Evolutionary conservation across 257 asterid species (phyloP).

Genomic region (Ajuga chamaepitys): DNA sequence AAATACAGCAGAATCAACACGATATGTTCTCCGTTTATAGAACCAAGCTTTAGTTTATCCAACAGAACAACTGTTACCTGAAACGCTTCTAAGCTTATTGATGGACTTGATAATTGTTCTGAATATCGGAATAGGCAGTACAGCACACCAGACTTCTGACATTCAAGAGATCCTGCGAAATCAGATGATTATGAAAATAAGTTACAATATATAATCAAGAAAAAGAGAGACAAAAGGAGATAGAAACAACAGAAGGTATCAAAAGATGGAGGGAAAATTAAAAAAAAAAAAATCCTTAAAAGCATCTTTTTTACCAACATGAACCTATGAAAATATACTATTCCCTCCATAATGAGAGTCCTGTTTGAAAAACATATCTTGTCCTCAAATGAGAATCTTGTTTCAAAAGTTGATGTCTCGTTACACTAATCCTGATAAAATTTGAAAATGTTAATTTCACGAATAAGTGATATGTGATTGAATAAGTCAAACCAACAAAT

Average conservation of each 20-base stretch:
- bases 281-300: background rate
- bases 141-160: constrained; percentile 51
- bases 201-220: constrained; percentile 1
- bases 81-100: constrained; percentile 70
- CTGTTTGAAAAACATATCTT: too few relatives aligned
- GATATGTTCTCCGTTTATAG: background rate
- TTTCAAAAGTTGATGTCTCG: too few relatives aligned
- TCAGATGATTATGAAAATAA: constrained; percentile 10
- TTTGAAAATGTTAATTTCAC: too few relatives aligned
- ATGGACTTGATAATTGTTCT: constrained; percentile 48
- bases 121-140: constrained; percentile 45
- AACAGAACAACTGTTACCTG: constrained; percentile 52
- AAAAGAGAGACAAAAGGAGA: background rate
- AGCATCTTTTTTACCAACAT: background rate
- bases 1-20: constrained; percentile 5
- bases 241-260: background rate
- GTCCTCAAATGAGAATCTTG: too few relatives aligned
- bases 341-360: too few relatives aligned
- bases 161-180: constrained; percentile 56
- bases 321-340: background rate
- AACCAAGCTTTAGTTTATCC: constrained; percentile 5
- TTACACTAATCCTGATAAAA: too few relatives aligned
- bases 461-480: too few relatives aligned
- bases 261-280: background rate
- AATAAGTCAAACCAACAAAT: too few relatives aligned